Base-by-base conservation (phyloP, 306 rosid species). In the Neltuma alba region DNA sequence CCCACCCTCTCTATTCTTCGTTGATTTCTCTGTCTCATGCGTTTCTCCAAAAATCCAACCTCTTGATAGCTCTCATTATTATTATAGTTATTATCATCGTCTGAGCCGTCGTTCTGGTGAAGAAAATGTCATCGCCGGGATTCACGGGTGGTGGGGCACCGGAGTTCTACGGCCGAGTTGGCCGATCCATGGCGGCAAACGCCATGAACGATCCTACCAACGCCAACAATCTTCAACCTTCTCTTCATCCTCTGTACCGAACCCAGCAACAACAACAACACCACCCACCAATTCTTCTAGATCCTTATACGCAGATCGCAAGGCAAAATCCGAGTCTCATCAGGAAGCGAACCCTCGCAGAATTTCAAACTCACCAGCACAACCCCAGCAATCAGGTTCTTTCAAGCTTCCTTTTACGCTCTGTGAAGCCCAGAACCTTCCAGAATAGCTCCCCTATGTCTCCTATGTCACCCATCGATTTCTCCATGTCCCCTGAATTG, bases 291-390 rank as follows among this genome's bases (percentile, higher is more conserved):
- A 40, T 86, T 0, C 86, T 85, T 76, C 62, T 86, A n/a, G 97
- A 91, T 83, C 88, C 90, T 6, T 16, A 96, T 0, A 7, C 87
- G 0, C 97, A 91, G 90, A 91, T 92, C 90, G 77, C 80, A 0
- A 83, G 89, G 38, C 96, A 84, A 18, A 50, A 63, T 0, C 74
- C 86, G 31, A 31, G 84, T 30, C 33, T 86, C 21, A 76, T 85
- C 48, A 88, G 98, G 0, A 95, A 93, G 37, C 87, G 97, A 4
- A 90, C 91, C n/a, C 97, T 90, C 1, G 80, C 94, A 1, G 98
- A 95, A 78, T 89, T 76, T 42, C 98, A 91, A 52, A 75, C 86
- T 44, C 85, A 76, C 2, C 88, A 57, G 0, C 64, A 78, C 31
- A 65, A 64, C 61, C 90, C 80, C 13, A 86, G 77, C 80, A 65